A percentile compares a stretch with the other conserved stretches of the same genome.
Evolutionary conservation across 2,329 filamentous ascomycete genomes (phyloP).

Genomic region (Pseudopyricularia javanii): DNA sequence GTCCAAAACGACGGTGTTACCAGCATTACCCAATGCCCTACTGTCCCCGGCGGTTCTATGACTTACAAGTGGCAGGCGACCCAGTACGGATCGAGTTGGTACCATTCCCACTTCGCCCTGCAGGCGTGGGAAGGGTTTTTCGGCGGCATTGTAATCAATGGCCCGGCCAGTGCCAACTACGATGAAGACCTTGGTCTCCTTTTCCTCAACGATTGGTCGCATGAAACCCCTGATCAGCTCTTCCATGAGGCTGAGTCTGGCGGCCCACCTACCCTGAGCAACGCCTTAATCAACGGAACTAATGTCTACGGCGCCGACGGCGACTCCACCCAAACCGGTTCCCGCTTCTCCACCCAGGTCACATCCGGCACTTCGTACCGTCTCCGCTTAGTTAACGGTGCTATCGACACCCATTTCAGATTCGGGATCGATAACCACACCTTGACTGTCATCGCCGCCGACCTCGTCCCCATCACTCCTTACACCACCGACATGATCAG

Average conservation of each 20-base stretch:
- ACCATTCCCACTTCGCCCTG: conserved; percentile 22
- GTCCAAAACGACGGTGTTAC: conserved; percentile 20
- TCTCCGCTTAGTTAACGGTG: conserved; percentile 20
- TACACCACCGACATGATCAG: conserved; percentile 31
- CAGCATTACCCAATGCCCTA: conserved; percentile 36
- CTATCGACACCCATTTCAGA: conserved; percentile 16
- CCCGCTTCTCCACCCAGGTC: too few species aligned
- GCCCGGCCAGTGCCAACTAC: neutral
- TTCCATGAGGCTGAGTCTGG: neutral
- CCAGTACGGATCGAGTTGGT: conserved; percentile 25
- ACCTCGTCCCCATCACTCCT: conserved; percentile 32
- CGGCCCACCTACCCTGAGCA: neutral
- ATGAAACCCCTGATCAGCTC: neutral
- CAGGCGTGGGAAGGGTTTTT: conserved; percentile 30
- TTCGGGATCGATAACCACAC: conserved; percentile 24
- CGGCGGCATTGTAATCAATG: conserved; percentile 31
- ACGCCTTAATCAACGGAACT: conserved; percentile 2
- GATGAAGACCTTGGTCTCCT: neutral
- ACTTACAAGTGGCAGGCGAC: conserved; percentile 20
- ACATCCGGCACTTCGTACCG: conserved; percentile 17
- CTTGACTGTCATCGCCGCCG: conserved; percentile 30
- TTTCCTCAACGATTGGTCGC: neutral
- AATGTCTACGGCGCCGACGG: neutral
- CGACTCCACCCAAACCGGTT: neutral
- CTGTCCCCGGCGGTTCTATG: conserved; percentile 28